phyloP scores from a whole-genome alignment of 176 grass and related monocot species.

The Poa annua region DNA sequence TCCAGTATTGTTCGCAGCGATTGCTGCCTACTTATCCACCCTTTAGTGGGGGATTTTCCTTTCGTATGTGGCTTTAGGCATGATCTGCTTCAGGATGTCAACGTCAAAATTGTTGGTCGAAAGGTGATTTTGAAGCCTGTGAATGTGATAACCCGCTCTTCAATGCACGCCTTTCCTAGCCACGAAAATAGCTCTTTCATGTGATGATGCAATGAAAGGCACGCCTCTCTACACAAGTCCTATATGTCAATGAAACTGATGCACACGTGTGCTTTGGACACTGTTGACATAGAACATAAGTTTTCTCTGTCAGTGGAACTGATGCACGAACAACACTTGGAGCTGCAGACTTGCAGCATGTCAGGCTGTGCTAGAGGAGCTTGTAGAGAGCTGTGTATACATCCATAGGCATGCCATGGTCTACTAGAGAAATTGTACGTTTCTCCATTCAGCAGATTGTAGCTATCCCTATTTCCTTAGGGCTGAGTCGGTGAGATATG shows the following conservation, averaged over 20 bases:
- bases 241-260: neutral
- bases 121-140: conserved; percentile 16
- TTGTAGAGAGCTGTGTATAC: neutral
- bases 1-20: neutral
- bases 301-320: neutral
- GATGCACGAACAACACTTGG: neutral
- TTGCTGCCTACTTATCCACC: neutral
- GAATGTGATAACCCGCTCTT: neutral
- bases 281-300: neutral
- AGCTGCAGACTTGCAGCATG: neutral
- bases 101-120: conserved; percentile 16
- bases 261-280: neutral
- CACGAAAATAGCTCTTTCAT: conserved; percentile 3
- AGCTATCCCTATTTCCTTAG: neutral
- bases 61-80: neutral
- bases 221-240: neutral
- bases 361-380: neutral
- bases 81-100: conserved; percentile 7
- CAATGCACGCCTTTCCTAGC: neutral
- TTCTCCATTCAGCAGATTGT: neutral
- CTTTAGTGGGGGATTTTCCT: neutral
- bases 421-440: neutral
- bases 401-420: neutral
- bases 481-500: neutral
- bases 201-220: conserved; percentile 16